Conservation (phyloP, 495 filamentous ascomycete genomes). For the Bathelium albidoporum region DNA sequence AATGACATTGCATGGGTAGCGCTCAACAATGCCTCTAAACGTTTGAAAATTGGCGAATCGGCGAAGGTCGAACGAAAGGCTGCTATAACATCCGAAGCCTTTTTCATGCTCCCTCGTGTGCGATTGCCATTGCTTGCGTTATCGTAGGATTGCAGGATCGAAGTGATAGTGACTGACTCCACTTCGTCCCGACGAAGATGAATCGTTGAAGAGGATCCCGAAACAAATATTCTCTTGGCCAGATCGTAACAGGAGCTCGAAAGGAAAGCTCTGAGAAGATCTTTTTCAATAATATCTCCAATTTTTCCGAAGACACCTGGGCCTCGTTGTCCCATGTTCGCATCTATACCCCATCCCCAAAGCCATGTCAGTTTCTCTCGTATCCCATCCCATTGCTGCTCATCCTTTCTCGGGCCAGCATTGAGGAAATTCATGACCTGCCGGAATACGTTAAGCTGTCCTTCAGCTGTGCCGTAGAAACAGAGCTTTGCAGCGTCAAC, state of each 20-base stretch:
- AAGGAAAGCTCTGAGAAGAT: conserved; percentile 65
- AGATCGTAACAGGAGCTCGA: conserved; percentile 45
- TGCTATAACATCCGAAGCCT: conserved; percentile 68
- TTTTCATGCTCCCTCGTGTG: conserved; percentile 71
- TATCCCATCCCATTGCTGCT: conserved; percentile 55
- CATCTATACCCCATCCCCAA: conserved; percentile 59
- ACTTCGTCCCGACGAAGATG: conserved; percentile 42
- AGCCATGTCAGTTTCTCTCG: conserved; percentile 72
- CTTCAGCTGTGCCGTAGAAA: conserved; percentile 47
- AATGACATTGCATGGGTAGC: conserved; percentile 82
- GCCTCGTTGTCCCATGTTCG: conserved; percentile 26
- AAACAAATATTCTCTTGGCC: conserved; percentile 2
- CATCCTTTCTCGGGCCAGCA: conserved; percentile 44
- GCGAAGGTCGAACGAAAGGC: conserved; percentile 57
- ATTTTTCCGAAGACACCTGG: conserved; percentile 64
- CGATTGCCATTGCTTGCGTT: conserved; percentile 85
- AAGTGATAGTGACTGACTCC: conserved; percentile 54
- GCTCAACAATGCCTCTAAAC: conserved; percentile 58
- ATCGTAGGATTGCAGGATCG: conserved; percentile 68
- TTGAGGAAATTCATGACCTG: conserved; percentile 48
- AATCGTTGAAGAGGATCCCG: conserved; percentile 23
- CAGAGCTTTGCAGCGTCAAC: conserved; percentile 49
- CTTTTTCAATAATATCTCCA: conserved; percentile 56
- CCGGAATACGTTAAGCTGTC: conserved; percentile 55
- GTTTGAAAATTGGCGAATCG: conserved; percentile 43